These are phyloP conservation scores for Yarrowia sp. DNA, from an alignment of 805 yeast species.

Conservation along the genomic window DNA sequence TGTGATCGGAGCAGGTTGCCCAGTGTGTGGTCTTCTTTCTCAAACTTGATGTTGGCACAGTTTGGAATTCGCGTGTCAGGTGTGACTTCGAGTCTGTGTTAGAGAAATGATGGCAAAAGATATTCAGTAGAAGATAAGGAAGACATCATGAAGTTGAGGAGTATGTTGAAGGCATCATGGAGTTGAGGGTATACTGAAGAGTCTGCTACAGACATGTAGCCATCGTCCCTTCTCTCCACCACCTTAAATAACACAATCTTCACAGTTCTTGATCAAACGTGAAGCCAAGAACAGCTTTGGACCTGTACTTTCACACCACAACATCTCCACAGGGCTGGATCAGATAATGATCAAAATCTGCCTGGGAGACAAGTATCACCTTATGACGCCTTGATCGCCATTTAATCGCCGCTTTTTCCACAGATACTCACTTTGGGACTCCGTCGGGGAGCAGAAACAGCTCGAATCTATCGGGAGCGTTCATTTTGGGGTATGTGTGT, in stretches of 20 bases:
- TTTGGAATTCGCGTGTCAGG: constrained; percentile 96
- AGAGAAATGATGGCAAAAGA: not conserved
- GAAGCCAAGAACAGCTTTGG: not conserved
- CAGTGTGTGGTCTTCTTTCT: constrained; percentile 96
- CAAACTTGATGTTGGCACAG: constrained; percentile 90
- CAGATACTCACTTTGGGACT: constrained; percentile 74
- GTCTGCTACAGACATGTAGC: too few relatives aligned
- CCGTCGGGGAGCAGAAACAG: constrained; percentile 97
- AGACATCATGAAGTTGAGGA: too few relatives aligned
- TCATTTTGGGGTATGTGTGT: constrained; percentile 59
- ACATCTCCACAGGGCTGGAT: not conserved
- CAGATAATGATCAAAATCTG: constrained; percentile 5
- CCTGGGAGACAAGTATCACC: not conserved
- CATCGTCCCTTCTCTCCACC: too few relatives aligned
- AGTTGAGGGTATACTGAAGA: too few relatives aligned
- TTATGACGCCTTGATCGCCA: not conserved
- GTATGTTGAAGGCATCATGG: too few relatives aligned
- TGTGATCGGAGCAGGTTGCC: constrained; percentile 90
- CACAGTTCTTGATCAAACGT: not conserved
- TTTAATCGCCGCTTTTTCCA: not conserved
- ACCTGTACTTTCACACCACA: too few relatives aligned
- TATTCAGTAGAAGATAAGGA: too few relatives aligned
- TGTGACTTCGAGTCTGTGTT: constrained; percentile 70
- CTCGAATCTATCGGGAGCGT: constrained; percentile 99
- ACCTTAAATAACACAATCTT: not conserved